phyloP scores from a whole-genome alignment of 805 yeast genomes.

The Yarrowia deformans region DNA sequence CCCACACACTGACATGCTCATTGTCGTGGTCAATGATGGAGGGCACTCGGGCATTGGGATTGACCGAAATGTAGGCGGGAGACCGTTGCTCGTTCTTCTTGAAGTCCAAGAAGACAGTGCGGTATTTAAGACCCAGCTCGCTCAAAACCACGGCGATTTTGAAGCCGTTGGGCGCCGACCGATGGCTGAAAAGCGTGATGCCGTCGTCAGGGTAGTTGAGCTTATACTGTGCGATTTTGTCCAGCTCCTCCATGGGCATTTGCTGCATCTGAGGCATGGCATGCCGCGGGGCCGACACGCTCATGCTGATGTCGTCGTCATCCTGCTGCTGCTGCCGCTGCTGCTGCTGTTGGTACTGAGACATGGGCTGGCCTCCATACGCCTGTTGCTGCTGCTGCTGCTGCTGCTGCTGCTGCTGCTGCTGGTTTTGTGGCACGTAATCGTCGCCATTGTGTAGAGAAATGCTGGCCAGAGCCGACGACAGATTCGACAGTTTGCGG shows the following conservation, averaged over 20 bases:
- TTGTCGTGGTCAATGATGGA: constrained; percentile 88
- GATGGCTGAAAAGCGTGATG: constrained; percentile 79
- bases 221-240: constrained; percentile 62
- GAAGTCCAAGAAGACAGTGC: constrained; percentile 85
- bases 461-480: constrained; percentile 48
- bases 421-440: constrained; percentile 27
- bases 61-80: constrained; percentile 90
- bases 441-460: constrained; percentile 42
- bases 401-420: constrained; percentile 23
- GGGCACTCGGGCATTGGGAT: constrained; percentile 96
- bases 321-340: constrained; percentile 24
- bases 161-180: constrained; percentile 93
- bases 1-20: constrained; percentile 88
- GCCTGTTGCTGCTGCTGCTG: constrained; percentile 31
- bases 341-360: constrained; percentile 21
- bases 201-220: constrained; percentile 81
- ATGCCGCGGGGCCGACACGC: constrained; percentile 26
- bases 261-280: constrained; percentile 25
- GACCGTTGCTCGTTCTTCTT: constrained; percentile 88
- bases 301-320: constrained; percentile 37
- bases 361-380: constrained; percentile 30
- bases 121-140: constrained; percentile 79
- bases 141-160: constrained; percentile 90
- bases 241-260: constrained; percentile 27
- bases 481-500: constrained; percentile 47